phyloP scores from a whole-genome alignment of 2,329 filamentous ascomycete species.

The Cryphonectria nitschkei region DNA sequence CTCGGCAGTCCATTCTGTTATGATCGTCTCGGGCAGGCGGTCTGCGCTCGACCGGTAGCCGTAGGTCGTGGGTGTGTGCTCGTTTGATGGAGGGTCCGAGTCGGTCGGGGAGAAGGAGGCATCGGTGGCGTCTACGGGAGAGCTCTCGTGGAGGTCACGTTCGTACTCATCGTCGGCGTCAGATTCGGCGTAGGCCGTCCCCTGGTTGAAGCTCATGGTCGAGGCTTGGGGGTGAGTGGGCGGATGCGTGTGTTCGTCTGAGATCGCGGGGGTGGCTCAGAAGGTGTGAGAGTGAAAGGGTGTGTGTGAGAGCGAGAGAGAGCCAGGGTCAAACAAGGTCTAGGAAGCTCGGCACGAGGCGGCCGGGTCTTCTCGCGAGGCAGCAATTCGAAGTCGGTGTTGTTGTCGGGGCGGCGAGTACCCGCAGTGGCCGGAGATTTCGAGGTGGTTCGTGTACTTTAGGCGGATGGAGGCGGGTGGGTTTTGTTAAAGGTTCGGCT shows the following conservation, averaged over 20 bases:
- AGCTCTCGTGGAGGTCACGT: constrained; percentile 69
- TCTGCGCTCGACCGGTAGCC: constrained; percentile 68
- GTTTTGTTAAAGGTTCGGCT: constrained; percentile 15
- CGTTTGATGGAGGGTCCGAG: constrained; percentile 69
- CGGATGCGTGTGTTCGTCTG: neutral
- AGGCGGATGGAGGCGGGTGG: constrained; percentile 20
- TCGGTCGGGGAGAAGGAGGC: constrained; percentile 72
- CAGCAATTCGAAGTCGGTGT: neutral
- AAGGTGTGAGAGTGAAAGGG: neutral
- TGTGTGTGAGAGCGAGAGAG: neutral
- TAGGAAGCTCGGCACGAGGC: neutral
- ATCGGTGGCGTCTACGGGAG: constrained; percentile 66
- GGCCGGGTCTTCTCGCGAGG: neutral
- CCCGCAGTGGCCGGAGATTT: constrained; percentile 18
- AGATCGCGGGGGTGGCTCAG: neutral
- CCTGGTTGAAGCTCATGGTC: constrained; percentile 64
- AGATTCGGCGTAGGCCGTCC: constrained; percentile 75
- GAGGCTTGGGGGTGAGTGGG: neutral
- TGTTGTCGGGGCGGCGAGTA: constrained; percentile 11
- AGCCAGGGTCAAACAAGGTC: neutral
- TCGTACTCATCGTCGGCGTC: constrained; percentile 86
- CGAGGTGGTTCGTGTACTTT: constrained; percentile 9
- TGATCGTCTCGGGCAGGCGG: constrained; percentile 72
- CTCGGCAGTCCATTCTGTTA: constrained; percentile 80
- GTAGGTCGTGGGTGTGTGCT: constrained; percentile 81